phyloP scores from a whole-genome alignment of 1,284 basidiomycete genomes.

The Tremellales sp. region DNA sequence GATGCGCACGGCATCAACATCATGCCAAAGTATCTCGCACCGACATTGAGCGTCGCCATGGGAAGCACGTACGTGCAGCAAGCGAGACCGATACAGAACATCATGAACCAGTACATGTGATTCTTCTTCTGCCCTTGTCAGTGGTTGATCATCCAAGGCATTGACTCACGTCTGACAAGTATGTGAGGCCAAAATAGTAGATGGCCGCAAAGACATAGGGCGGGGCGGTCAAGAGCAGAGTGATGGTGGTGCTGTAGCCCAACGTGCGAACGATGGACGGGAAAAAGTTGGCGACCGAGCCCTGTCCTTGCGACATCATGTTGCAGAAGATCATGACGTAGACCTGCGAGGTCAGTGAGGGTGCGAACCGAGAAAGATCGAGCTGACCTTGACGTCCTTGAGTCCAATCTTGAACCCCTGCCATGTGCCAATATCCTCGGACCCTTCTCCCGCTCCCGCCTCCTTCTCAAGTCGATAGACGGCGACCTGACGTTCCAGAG shows the following conservation, averaged over 20 bases:
- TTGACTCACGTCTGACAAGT: conserved; percentile 22
- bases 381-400: conserved; percentile 26
- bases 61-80: conserved; percentile 29
- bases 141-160: not conserved
- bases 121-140: not conserved
- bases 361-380: not conserved
- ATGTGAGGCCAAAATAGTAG: conserved; percentile 21
- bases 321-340: conserved; percentile 24
- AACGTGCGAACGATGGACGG: conserved; percentile 34
- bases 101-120: conserved; percentile 21
- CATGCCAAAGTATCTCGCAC: conserved; percentile 37
- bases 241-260: conserved; percentile 38
- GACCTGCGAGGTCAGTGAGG: conserved; percentile 4
- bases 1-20: conserved; percentile 29
- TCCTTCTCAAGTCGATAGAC: conserved; percentile 30
- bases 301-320: conserved; percentile 22
- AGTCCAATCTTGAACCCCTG: conserved; percentile 17
- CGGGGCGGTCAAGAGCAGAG: conserved; percentile 46
- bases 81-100: conserved; percentile 19
- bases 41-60: conserved; percentile 28
- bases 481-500: conserved; percentile 27
- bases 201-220: conserved; percentile 35
- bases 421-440: conserved; percentile 15
- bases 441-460: conserved; percentile 25
- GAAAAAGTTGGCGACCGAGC: conserved; percentile 36